Evolutionary conservation across 1,139 yeast genomes (phyloP), one percentile per base, ranked within the genome.

Genomic region (Candida labiduridarum): DNA sequence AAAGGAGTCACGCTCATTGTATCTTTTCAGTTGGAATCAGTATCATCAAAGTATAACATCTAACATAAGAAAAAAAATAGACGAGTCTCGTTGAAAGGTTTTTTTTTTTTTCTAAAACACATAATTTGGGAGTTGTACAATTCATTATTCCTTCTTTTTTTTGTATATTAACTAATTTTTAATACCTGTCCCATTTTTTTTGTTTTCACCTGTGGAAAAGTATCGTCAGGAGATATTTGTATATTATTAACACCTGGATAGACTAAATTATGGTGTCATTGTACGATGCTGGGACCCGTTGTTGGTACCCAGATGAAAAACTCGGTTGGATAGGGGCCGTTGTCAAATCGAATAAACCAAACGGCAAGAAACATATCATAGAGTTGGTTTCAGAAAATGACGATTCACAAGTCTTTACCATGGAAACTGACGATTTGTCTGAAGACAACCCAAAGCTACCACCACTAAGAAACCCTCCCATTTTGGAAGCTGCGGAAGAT

Each of bases 241-340:
- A 22, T 38, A 38, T 38, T 38, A 36, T 38, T 14, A 43, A 35
- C 16, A 34, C 45, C 45, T 36, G 12, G 34, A 41, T 30, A 41
- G 16, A 18, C 35, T 35, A 19, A 29, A 46, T 14, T 15, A 56
- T 56, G 59, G 65, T 62, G 18, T 57, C 65, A n/a, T 59, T 60
- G 33, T 63, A 63, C 51, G 66, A 63, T 48, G 60, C 67, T 30
- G 79, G 76, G 44, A 80, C 85, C 67, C 92, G 96, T 62, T 92
- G 98, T 74, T 94, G 99, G 99, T 85, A 88, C 61, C 97, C 96
- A 33, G 95, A 89, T 68, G 90, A 86, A 55, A 78, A 80, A 50
- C 81, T 83, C 59, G 99, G 98, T 34, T 94, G 98, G 97, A 76
- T 91, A 41, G 96, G 97, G 41, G 95, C 91, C 46, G 87, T 85